phyloP scores from a whole-genome alignment of 306 rosid genomes.

The Fragaria nilgerrensis region DNA sequence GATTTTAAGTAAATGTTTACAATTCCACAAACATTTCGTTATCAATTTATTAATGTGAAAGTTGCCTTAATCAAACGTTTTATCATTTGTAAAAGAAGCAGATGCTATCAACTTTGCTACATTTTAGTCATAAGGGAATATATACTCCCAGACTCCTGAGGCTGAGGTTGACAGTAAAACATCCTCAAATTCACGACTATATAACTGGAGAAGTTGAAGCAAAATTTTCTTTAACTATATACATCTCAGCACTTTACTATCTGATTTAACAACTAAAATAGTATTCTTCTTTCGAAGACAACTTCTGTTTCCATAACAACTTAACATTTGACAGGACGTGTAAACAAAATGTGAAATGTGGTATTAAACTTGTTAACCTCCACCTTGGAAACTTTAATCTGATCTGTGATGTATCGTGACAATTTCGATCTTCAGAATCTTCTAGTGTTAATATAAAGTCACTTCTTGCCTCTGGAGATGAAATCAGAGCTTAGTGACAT shows the following conservation, averaged over 20 bases:
- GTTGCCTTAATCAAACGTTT: neutral
- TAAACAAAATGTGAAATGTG: neutral
- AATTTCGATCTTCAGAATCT: neutral
- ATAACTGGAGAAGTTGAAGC: neutral
- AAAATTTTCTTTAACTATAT: neutral
- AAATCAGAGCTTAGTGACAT: conserved; percentile 47
- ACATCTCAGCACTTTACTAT: neutral
- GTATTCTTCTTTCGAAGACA: neutral
- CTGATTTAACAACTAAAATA: neutral
- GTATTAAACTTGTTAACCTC: neutral
- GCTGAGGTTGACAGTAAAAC: neutral
- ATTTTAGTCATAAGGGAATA: neutral
- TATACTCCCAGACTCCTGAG: neutral
- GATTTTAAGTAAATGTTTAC: neutral
- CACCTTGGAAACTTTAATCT: neutral
- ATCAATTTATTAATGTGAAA: neutral
- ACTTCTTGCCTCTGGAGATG: conserved; percentile 34
- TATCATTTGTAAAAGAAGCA: neutral
- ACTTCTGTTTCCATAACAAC: neutral
- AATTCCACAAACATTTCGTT: neutral
- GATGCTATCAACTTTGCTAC: neutral
- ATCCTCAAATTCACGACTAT: neutral
- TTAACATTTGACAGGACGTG: neutral
- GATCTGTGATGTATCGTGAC: neutral
- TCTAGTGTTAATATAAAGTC: neutral